These are phyloP conservation scores for Posidonia oceanica DNA, from an alignment of 116 monocot species.

Conservation along the genomic window DNA sequence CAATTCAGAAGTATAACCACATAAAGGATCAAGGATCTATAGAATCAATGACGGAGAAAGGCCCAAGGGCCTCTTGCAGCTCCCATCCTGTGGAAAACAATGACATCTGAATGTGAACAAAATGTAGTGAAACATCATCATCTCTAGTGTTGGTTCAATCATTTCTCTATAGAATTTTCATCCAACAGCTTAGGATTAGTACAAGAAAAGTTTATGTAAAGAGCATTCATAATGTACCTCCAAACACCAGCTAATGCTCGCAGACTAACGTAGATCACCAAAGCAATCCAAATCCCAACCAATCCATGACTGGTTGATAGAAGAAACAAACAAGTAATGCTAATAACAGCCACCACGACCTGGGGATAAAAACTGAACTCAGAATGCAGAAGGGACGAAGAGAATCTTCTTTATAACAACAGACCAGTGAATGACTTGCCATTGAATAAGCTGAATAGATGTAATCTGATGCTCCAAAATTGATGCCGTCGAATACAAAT, in stretches of 20 bases:
- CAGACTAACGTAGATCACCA: conserved; percentile 78
- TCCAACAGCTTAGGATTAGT: background rate
- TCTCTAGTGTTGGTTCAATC: background rate
- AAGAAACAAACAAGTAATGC: conserved; percentile 47
- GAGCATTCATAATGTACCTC: conserved; percentile 36
- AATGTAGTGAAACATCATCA: no score
- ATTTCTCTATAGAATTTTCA: background rate
- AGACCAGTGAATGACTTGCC: conserved; percentile 28
- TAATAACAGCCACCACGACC: conserved; percentile 65
- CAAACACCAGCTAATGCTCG: conserved; percentile 77
- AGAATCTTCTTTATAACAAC: background rate
- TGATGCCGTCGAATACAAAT: conserved; percentile 91
- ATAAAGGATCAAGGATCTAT: no score
- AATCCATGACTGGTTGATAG: conserved; percentile 66
- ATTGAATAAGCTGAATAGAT: conserved; percentile 87
- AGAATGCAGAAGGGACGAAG: background rate
- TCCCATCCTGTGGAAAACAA: conserved; percentile 6
- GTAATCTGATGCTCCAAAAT: conserved; percentile 94
- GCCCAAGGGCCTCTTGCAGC: conserved; percentile 14
- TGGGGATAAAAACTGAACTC: conserved; percentile 11
- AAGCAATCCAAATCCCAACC: conserved; percentile 77
- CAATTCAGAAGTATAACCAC: no score
- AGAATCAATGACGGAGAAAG: conserved; percentile 3
- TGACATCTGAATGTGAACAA: background rate
- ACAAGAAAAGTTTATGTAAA: background rate